Base-by-base conservation (phyloP, 768 basidiomycete species). In the Trametes cingulata region DNA sequence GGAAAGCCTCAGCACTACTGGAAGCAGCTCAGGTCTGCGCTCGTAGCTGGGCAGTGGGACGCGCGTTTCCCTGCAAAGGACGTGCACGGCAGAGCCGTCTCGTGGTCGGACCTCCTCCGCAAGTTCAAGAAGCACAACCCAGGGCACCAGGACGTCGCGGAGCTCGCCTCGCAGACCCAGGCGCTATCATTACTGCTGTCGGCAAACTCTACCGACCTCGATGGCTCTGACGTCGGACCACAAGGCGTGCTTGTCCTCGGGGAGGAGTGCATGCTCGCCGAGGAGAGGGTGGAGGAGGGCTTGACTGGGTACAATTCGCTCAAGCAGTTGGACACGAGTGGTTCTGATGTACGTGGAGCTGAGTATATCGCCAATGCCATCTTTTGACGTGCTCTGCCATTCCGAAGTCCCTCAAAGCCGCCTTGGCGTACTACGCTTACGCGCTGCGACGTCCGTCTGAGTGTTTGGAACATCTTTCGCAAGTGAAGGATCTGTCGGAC, bases 61-160 rank as follows among this genome's bases (percentile, higher is more conserved):
- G 75, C 86, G 6, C 62, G 74, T 2, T 70, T 71, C 25, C 90
- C 91, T 0, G 88, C 87, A 4, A 88, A 80, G 64, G 74, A 82
- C 0, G 80, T 79, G 29, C 82, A 82, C 29, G 87, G 82, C 14
- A 60, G 67, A 0, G 65, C 72, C 4, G 71, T 94, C 15, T 76
- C 85, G 12, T 95, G 93, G 93, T 78, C 85, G 1, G 88, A 91
- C 68, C 82, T 94, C 13, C 74, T 94, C 40, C 82, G 90, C 64
- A 95, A 95, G 73, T 93, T 91, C 76, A 86, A 89, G 71, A 95
- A 95, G 64, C 93, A 95, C 65, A 88, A 87, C 67, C 72, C 72
- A 6, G 86, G 87, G 0, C 85, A 79, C 65, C 66, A 71, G 61
- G 85, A 86, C 58, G 76, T 88, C 14, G 78, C 85, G 3, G 85